These are phyloP conservation scores for Solanum virginianum DNA, from an alignment of 257 asterid genomes.

Conservation along the genomic window DNA sequence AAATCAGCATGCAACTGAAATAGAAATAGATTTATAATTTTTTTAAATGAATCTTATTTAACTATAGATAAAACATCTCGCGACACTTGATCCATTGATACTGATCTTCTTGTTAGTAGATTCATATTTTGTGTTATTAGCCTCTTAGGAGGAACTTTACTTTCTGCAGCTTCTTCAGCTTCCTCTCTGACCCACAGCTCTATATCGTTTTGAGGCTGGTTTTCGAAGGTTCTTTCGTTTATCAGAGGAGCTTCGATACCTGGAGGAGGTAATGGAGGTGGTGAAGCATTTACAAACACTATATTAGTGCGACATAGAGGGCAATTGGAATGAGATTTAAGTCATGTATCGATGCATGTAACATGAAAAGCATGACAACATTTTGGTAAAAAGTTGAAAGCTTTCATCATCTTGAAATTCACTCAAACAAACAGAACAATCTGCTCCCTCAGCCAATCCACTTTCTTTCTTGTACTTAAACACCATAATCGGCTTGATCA, in stretches of 20 bases:
- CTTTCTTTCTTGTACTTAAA: conserved; percentile 23
- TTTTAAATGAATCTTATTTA: too few relatives aligned
- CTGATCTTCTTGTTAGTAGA: conserved; percentile 12
- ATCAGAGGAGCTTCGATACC: not conserved
- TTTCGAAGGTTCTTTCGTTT: not conserved
- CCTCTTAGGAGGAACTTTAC: not conserved
- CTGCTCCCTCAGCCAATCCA: conserved; percentile 15
- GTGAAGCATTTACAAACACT: not conserved
- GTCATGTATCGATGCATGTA: conserved; percentile 46
- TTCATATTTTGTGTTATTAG: not conserved
- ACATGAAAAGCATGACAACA: conserved; percentile 56
- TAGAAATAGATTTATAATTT: too few relatives aligned
- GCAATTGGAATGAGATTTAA: conserved; percentile 39
- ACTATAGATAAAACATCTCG: conserved; percentile 16
- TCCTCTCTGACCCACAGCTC: conserved; percentile 13
- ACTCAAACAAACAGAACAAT: conserved; percentile 42
- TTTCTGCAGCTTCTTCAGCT: not conserved
- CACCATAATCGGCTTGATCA: conserved; percentile 24
- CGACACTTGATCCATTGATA: conserved; percentile 24
- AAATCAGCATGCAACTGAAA: too few relatives aligned
- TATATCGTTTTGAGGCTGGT: not conserved
- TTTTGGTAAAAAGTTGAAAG: conserved; percentile 26
- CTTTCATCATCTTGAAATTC: conserved; percentile 44
- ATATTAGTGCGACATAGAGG: conserved; percentile 41
- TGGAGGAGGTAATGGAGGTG: not conserved